Evolutionary conservation across 148 eudicot genomes (phyloP).

Genomic region (Oxyria digyna): DNA sequence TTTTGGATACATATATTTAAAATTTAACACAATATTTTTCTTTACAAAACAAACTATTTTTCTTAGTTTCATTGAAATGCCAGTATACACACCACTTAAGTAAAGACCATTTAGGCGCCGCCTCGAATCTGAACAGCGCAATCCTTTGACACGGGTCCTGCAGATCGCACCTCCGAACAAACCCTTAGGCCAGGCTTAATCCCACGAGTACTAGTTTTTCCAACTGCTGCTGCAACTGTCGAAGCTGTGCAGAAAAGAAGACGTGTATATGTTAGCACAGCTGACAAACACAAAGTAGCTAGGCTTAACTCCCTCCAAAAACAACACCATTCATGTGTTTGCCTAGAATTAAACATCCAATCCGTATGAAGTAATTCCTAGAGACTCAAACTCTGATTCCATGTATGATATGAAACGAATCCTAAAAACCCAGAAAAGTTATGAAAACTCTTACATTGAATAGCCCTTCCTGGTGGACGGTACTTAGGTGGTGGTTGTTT

Average conservation of each 20-base stretch:
- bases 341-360: no score
- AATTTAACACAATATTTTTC: neutral
- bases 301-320: no score
- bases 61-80: neutral
- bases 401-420: no score
- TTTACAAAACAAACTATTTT: neutral
- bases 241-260: conserved; percentile 20
- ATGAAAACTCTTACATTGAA: conserved; percentile 33
- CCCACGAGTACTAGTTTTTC: conserved; percentile 37
- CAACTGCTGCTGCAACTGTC: conserved; percentile 16
- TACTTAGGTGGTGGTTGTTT: conserved; percentile 41
- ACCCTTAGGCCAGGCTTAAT: conserved; percentile 31
- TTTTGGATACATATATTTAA: neutral
- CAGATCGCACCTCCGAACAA: neutral
- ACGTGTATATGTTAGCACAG: neutral
- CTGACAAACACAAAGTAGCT: no score
- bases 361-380: no score
- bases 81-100: no score
- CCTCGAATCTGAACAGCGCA: neutral
- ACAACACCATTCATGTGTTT: no score
- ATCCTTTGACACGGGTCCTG: neutral
- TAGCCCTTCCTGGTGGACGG: conserved; percentile 48
- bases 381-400: no score
- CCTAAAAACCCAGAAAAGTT: no score
- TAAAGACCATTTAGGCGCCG: no score